Evolutionary conservation across 1,139 yeast genomes (phyloP).

Genomic region (Taphrina pruni): DNA sequence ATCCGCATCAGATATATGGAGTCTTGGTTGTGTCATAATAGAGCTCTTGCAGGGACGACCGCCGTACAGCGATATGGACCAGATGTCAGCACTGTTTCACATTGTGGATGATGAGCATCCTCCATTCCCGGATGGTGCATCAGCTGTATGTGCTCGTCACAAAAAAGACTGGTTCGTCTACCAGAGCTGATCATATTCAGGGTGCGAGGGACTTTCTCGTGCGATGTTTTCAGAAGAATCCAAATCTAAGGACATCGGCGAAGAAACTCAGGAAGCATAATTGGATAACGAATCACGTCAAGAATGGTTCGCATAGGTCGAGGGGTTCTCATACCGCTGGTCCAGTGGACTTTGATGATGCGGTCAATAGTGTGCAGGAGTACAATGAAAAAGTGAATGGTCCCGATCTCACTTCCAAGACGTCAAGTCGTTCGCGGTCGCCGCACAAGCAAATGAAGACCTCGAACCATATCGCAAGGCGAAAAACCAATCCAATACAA

Average conservation of each 20-base stretch:
- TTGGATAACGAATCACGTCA: constrained; percentile 59
- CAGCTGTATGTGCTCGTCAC: constrained; percentile 51
- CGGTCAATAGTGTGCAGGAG: constrained; percentile 50
- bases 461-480: neutral
- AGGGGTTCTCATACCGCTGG: neutral
- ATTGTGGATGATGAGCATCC: constrained; percentile 86
- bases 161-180: too few relatives aligned
- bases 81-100: constrained; percentile 90
- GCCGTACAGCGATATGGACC: constrained; percentile 79
- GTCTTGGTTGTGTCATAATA: constrained; percentile 91
- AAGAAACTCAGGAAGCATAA: constrained; percentile 62
- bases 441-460: constrained; percentile 1
- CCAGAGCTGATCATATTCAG: neutral
- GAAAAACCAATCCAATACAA: constrained; percentile 9
- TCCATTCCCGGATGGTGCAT: constrained; percentile 69
- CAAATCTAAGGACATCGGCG: constrained; percentile 66
- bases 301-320: constrained; percentile 28
- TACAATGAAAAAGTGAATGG: constrained; percentile 48
- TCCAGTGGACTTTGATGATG: constrained; percentile 49
- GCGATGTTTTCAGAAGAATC: constrained; percentile 80
- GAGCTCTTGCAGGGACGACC: constrained; percentile 87
- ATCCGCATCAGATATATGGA: constrained; percentile 70
- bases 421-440: neutral
- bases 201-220: constrained; percentile 62
- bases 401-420: constrained; percentile 21